Base-by-base conservation (phyloP, 805 yeast species). In the Saturnispora quitensis region DNA sequence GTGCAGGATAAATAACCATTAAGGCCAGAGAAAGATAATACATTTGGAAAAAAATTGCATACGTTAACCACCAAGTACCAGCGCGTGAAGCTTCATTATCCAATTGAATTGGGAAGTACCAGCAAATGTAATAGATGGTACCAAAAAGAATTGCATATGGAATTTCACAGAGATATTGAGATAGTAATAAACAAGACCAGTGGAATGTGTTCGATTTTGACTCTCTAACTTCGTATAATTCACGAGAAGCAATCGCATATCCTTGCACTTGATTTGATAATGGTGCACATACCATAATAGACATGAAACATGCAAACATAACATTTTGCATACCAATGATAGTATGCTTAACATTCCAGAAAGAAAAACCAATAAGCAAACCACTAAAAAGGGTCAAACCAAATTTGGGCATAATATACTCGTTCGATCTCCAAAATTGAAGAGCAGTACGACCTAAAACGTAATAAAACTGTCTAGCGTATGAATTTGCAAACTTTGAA, bases 131-230 rank as follows among this genome's bases (percentile, higher is more conserved):
- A 48, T 77, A 75, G 12, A 84, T 38, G 1, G 87, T 77, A 3
- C 75, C 67, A 57, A 70, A 68, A 18, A 75, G 57, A 22, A 76
- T 58, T 48, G 75, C 74, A 67, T 78, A 85, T 3, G 89, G 88
- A 17, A 82, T 60, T 63, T 85, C 93, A 53, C 73, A 72, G n/a
- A 78, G 44, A 53, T 70, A 70, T 57, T 82, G 82, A 10, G 82
- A 66, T 15, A 82, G 40, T 43, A 83, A 60, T 66, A 85, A 66
- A 40, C 75, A 65, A 27, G 80, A 71, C 90, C 90, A 85, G 60
- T 82, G 84, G 72, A 81, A 85, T 44, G 87, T 85, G 60, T 83
- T 84, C 3, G 88, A 81, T 53, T 80, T 75, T 20, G 80, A 73
- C 61, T 85, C 93, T 62, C 91, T 74, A 7, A 78, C 86, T 65